Evolutionary conservation across 2,329 filamentous ascomycete genomes (phyloP).

Genomic region (Ceratocystis albifundus): DNA sequence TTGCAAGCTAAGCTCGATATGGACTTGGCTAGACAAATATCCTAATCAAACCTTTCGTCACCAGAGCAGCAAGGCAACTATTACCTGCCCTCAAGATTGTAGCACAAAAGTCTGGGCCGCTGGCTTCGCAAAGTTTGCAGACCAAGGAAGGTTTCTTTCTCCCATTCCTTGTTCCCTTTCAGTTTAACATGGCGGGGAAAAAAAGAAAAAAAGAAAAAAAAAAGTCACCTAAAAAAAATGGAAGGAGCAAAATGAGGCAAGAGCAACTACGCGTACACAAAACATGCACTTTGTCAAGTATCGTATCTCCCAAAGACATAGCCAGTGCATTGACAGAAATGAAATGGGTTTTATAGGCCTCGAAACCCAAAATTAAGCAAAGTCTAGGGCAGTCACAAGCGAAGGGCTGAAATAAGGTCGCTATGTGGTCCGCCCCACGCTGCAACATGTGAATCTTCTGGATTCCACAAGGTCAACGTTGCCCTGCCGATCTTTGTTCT

Average conservation of each 20-base stretch:
- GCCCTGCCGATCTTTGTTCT: conserved; percentile 10
- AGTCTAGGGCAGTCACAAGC: background rate
- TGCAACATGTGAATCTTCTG: background rate
- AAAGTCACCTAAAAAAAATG: background rate
- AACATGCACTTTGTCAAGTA: background rate
- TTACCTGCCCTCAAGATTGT: background rate
- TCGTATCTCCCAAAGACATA: background rate
- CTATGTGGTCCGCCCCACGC: background rate
- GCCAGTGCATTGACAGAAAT: background rate
- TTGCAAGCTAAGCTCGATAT: background rate
- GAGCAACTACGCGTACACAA: background rate
- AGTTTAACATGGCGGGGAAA: background rate
- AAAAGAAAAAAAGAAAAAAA: background rate
- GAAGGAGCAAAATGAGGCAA: background rate
- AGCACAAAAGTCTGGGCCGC: background rate
- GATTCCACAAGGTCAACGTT: background rate
- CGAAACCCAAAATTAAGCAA: background rate
- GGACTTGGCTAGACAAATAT: background rate
- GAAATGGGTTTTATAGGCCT: background rate
- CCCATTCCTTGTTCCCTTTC: background rate
- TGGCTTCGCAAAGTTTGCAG: background rate
- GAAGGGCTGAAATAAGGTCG: background rate
- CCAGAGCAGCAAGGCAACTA: background rate
- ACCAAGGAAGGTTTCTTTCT: background rate
- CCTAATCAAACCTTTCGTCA: background rate